Conservation (phyloP, 1,139 yeast species). For the Scheffersomyces segobiensis region DNA sequence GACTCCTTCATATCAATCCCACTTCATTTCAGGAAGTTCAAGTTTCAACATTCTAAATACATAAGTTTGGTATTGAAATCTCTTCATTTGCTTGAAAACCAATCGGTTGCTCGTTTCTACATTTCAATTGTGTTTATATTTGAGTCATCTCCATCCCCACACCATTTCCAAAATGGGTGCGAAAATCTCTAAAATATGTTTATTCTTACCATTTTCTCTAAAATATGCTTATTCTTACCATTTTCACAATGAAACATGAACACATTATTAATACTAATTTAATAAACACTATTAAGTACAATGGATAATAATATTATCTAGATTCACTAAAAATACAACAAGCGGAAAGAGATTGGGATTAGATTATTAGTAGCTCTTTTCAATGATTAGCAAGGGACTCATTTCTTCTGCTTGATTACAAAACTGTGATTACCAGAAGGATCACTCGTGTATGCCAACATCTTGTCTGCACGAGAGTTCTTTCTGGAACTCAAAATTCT, state of each 20-base stretch:
- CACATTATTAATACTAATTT: background rate
- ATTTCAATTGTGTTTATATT: background rate
- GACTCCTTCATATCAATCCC: too few species aligned
- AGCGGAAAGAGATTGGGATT: background rate
- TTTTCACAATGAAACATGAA: background rate
- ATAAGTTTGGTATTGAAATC: too few species aligned
- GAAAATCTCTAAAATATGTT: background rate
- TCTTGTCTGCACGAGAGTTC: slow-evolving; percentile 26
- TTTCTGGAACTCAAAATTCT: slow-evolving; percentile 28
- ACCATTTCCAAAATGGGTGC: background rate
- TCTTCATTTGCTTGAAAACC: too few species aligned
- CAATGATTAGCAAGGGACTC: slow-evolving; percentile 1
- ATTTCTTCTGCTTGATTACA: slow-evolving; percentile 38
- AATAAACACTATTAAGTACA: background rate
- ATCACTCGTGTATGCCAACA: slow-evolving; percentile 46
- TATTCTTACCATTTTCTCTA: background rate
- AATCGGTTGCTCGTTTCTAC: background rate
- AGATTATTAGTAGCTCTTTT: background rate
- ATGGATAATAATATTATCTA: background rate
- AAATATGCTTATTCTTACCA: background rate
- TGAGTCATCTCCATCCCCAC: background rate
- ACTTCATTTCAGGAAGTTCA: too few species aligned
- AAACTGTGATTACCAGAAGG: slow-evolving; percentile 45
- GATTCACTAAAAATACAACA: background rate
- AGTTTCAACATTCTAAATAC: too few species aligned